Evolutionary conservation across 441 rosid species (phyloP), one percentile per base, ranked within the genome.

Genomic region (Lepidium campestre): DNA sequence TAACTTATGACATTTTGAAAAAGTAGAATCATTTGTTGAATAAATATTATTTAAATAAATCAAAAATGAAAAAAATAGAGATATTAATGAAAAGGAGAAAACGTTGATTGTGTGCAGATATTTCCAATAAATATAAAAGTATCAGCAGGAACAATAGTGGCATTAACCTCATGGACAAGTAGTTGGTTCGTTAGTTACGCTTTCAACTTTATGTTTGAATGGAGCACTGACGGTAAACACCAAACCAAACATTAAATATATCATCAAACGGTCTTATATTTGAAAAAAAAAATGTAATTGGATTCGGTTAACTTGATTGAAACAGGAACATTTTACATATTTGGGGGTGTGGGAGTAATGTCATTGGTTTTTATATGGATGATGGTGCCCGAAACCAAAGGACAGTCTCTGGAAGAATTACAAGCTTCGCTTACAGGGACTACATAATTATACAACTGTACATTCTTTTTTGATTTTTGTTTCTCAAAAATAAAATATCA

Each of bases 61-160:
- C n/a, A n/a, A 6, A 10, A 17, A 32, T 14, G 7, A 40, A 54
- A 18, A 5, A 7, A 7, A 1, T 6, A 32, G 1, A 11, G 5
- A 31, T 32, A 40, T 29, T 25, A 40, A n/a, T 17, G n/a, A 19
- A 7, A 59, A 3, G 14, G 15, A n/a, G 5, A n/a, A 46, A 18
- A 32, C 0, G 6, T 19, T 19, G 35, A 48, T 5, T 13, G 2
- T 23, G 22, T 55, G 29, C 64, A 87, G 90, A 77, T 80, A 47
- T 87, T 81, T 65, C 86, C 90, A 35, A 50, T 79, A 19, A 81
- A 78, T 44, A 56, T 83, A 22, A 82, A 77, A 59, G 86, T 77
- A 1, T 37, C 78, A 17, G 89, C 84, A 1, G 86, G 83, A 67
- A 83, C 86, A 61, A 61, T 85, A 10, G 85, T 70, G 17, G 74